Percentiles rank a stretch among this genome's conserved stretches.
phyloP scores from a whole-genome alignment of 129 eudicot species.

The Deinandra increscens region DNA sequence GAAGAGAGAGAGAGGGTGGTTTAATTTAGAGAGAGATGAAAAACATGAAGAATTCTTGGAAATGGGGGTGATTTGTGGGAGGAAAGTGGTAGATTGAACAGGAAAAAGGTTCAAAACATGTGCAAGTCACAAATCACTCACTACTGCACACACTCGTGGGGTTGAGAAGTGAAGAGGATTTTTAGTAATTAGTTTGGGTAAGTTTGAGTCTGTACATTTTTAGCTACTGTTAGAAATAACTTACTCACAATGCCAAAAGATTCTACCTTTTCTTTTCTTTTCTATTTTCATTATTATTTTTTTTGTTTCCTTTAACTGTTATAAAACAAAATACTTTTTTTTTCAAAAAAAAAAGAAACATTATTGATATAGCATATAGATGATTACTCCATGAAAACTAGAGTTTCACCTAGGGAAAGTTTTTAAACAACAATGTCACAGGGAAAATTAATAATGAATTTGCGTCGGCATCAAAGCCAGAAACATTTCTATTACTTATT shows the following conservation, averaged over 20 bases:
- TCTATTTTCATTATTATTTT: background rate
- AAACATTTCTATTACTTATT: no score
- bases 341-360: no score
- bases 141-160: slow-evolving; percentile 37
- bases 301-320: background rate
- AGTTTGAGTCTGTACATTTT: slow-evolving; percentile 34
- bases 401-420: no score
- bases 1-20: slow-evolving; percentile 14
- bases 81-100: slow-evolving; percentile 9
- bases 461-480: no score
- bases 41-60: slow-evolving; percentile 15
- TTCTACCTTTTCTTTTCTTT: slow-evolving; percentile 17
- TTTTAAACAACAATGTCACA: no score
- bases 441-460: no score
- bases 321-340: background rate
- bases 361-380: background rate
- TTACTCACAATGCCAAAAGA: slow-evolving; percentile 33
- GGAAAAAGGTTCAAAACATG: slow-evolving; percentile 24
- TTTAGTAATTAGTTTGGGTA: slow-evolving; percentile 35
- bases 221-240: slow-evolving; percentile 42
- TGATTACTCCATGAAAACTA: no score
- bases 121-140: slow-evolving; percentile 16
- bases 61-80: slow-evolving; percentile 18
- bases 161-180: slow-evolving; percentile 24
- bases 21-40: slow-evolving; percentile 2